Evolutionary conservation across 345 rosid genomes (phyloP).

Genomic region (Citrus maxima): DNA sequence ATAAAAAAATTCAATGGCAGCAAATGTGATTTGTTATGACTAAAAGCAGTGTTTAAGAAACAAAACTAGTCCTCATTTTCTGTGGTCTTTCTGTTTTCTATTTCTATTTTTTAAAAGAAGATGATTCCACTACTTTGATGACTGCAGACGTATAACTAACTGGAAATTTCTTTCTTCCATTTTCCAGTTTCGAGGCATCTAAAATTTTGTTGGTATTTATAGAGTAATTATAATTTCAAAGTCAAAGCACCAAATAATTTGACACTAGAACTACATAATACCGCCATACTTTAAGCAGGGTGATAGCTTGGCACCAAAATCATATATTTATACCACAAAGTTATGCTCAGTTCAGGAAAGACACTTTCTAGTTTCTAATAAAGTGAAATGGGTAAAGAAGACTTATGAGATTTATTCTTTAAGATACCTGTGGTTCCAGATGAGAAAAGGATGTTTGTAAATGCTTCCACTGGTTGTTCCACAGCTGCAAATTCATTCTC

Average conservation of each 20-base stretch:
- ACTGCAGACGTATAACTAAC: neutral
- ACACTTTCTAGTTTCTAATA: neutral
- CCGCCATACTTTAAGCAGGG: neutral
- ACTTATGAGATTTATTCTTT: neutral
- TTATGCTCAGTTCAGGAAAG: neutral
- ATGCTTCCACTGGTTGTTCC: conserved; percentile 73
- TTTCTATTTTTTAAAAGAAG: neutral
- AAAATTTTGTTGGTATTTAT: neutral
- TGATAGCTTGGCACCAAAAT: neutral
- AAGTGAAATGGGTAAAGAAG: conserved; percentile 7
- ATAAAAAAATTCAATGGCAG: too few species aligned
- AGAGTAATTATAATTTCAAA: neutral
- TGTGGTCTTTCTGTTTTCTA: neutral
- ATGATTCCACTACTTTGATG: neutral
- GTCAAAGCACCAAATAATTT: neutral
- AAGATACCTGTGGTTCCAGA: conserved; percentile 96
- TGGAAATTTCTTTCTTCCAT: neutral
- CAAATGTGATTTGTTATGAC: neutral
- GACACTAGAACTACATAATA: neutral
- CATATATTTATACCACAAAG: neutral
- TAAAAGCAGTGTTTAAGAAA: neutral
- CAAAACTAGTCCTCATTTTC: neutral
- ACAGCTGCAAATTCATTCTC: conserved; percentile 66
- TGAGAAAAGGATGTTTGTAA: conserved; percentile 87
- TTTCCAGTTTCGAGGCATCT: neutral